Evolutionary conservation across 164 flowering plant genomes (phyloP), one percentile per base, ranked within the genome.

Genomic region (Vitis amurensis): DNA sequence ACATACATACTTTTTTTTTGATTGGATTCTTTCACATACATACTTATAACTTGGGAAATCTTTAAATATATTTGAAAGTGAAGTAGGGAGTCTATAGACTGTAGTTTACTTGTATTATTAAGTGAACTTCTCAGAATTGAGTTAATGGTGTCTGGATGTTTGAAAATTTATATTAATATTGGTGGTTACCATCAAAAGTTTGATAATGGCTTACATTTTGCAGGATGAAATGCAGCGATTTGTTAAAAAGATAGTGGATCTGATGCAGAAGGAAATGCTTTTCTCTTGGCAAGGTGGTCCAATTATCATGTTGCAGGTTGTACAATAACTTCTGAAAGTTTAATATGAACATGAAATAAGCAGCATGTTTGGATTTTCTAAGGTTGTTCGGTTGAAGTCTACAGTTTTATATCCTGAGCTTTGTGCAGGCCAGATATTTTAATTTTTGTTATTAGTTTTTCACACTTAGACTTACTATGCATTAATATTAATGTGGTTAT

Each of bases 261-360:
- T 94, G 77, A 91, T 94, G 97, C 82, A 69, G 65, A 84, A 87
- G 61, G 95, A 89, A 67, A 85, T 50, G 84, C 90, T 94, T 4
- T 89, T 91, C 60, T 87, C 89, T 51, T 94, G 97, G 97, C 99
- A 94, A 86, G 99, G 99, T 74, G 99, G 99, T 63, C 97, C 99
- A 9, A 85, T 92, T 70, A 92, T 94, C 70, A 71, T 94, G 88
- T 73, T 89, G 82, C 99, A 94, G 97, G 99, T 94, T 75, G 57
- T 59, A 23, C 27, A 49, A 17, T 10, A 50, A 16, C n/a, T 50
- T 10, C 37, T 29, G 55, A 10, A 29, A 44, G 57, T 76, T 50
- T 5, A 14, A n/a, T 47, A 51, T 44, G 44, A 59, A 15, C 50
- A 27, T 48, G 6, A 7, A 3, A 4, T 66, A 55, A 15, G 16